These are phyloP conservation scores for Lophium mytilinum DNA, from an alignment of 495 filamentous ascomycete species.

Conservation along the genomic window DNA sequence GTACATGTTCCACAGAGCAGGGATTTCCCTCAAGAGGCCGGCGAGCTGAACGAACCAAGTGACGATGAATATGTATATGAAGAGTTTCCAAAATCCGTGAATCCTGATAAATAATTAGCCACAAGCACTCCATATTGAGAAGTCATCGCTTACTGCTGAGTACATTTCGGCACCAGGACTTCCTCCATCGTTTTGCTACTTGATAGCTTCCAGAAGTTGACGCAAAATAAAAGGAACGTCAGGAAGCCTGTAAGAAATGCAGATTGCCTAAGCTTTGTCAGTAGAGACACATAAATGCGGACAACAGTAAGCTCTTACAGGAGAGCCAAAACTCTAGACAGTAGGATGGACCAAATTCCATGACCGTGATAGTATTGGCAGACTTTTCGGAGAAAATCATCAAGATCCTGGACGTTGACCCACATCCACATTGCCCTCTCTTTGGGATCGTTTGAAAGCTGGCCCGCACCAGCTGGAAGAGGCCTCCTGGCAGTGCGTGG, in stretches of 20 bases:
- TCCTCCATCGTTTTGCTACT: constrained; percentile 65
- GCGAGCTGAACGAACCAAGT: constrained; percentile 78
- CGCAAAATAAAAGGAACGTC: constrained; percentile 79
- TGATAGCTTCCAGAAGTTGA: constrained; percentile 72
- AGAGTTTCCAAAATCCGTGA: constrained; percentile 67
- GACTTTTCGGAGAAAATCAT: constrained; percentile 82
- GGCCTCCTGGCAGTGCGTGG: background rate
- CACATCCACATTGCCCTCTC: constrained; percentile 91
- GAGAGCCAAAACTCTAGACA: constrained; percentile 61
- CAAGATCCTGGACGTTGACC: constrained; percentile 87
- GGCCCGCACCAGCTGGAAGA: background rate
- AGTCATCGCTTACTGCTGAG: constrained; percentile 44
- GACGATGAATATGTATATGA: constrained; percentile 80
- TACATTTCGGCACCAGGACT: constrained; percentile 75
- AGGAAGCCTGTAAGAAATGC: constrained; percentile 78
- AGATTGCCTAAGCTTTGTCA: constrained; percentile 39
- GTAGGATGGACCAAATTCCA: constrained; percentile 83
- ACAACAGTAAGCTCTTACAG: constrained; percentile 47
- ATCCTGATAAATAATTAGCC: constrained; percentile 38
- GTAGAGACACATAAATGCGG: background rate
- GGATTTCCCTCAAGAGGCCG: constrained; percentile 65
- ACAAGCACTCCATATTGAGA: background rate
- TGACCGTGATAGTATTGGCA: constrained; percentile 82
- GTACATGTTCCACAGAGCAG: constrained; percentile 66
- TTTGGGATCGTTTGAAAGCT: constrained; percentile 47